A percentile compares a stretch with the other conserved stretches of the same genome.
phyloP scores from a whole-genome alignment of 179 eudicot genomes.

The Silene noctiflora region DNA sequence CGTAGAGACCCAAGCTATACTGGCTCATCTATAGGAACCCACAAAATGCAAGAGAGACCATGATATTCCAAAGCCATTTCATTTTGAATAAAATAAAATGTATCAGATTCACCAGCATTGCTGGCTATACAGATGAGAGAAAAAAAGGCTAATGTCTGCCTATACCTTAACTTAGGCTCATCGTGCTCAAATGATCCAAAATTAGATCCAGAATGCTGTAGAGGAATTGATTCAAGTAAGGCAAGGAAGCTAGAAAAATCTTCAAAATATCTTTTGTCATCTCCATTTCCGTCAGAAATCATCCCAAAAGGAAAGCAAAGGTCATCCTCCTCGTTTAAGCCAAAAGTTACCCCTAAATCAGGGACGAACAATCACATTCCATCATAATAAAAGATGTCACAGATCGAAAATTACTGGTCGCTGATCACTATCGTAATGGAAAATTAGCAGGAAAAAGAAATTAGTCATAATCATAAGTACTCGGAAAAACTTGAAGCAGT shows the following conservation, averaged over 20 bases:
- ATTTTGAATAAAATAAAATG: not conserved
- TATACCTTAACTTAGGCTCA: slow-evolving; percentile 65
- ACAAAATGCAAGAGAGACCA: not conserved
- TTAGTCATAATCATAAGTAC: not conserved
- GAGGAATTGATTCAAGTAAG: slow-evolving; percentile 83
- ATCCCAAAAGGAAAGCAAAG: slow-evolving; percentile 61
- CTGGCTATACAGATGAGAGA: slow-evolving; percentile 13
- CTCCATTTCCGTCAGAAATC: slow-evolving; percentile 51
- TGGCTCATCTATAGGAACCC: not conserved
- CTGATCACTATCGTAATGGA: not conserved
- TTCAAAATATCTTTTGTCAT: slow-evolving; percentile 62
- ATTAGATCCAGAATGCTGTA: slow-evolving; percentile 47
- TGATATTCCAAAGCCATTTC: slow-evolving; percentile 4
- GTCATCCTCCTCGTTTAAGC: slow-evolving; percentile 50
- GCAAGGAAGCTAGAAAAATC: slow-evolving; percentile 78
- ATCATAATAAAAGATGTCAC: slow-evolving; percentile 3
- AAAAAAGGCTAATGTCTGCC: slow-evolving; percentile 14
- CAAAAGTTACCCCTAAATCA: slow-evolving; percentile 48
- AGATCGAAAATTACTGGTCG: not conserved
- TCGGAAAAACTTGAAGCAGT: slow-evolving; percentile 14
- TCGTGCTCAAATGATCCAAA: slow-evolving; percentile 52
- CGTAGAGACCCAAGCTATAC: not conserved
- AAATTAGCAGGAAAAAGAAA: not conserved
- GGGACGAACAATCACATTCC: slow-evolving; percentile 7
- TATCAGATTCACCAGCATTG: not conserved